Evolutionary conservation across 495 filamentous ascomycete genomes (phyloP), one percentile per base, ranked within the genome.

Genomic region (Aspergillus campestris): DNA sequence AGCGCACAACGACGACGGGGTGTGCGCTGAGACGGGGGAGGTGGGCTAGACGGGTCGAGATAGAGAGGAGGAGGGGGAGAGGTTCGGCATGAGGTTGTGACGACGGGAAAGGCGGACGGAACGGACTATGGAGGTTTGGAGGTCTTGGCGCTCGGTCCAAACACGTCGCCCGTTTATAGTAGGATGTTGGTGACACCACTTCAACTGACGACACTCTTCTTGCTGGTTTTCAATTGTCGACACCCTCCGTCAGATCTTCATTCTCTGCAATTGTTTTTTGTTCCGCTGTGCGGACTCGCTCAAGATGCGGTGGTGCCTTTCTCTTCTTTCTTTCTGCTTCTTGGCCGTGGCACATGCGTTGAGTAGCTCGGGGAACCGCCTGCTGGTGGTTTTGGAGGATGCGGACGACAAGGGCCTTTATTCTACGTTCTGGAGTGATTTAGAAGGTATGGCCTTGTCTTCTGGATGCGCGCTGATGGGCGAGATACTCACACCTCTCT

Each of bases 341-440:
- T 67, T 80, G 54, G 72, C 79, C 57, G 65, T 75, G 32, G 86
- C 82, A 51, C 74, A 84, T 59, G 87, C 88, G 34, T 62, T 88
- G 56, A 94, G 89, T 71, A 83, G 79, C 49, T 82, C 77, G 44
- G 92, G 90, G 39, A 80, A 74, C 64, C 79, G 89, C 61, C 65
- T 98, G 64, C 68, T 97, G 55, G 90, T 92, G 28, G 78, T 97
- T 37, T 62, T 92, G 35, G 92, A 98, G 58, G 88, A 96, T 48
- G 67, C 75, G 44, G 72, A 74, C 31, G 87, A 94, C 55, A 87
- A 87, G 70, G 74, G 73, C 40, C 74, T 71, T 46, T 98, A 92
- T 65, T 86, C 85, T 38, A 82, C 78, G 55, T 88, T 96, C 59
- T 80, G 90, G 64, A 75, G 67, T 3, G 89, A 94, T 65, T 67